Evolutionary conservation across 1,284 basidiomycete species (phyloP).

Genomic region (Heterobasidion parviporum): DNA sequence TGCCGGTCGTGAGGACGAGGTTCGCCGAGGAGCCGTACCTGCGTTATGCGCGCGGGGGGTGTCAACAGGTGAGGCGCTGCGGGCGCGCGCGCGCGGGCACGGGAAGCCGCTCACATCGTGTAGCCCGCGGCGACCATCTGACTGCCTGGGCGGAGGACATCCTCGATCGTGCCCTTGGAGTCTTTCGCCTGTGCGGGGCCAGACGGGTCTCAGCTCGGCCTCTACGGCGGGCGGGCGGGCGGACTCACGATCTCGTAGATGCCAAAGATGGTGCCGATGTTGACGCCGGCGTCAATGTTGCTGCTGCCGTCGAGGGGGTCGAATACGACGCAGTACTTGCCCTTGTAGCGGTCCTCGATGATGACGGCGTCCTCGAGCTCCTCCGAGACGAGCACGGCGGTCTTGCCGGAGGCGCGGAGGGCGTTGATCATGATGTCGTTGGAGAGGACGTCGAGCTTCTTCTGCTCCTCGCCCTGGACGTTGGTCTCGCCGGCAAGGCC

Average conservation of each 20-base stretch:
- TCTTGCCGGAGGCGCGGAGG: constrained; percentile 89
- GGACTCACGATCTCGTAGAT: constrained; percentile 82
- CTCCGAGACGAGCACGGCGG: constrained; percentile 94
- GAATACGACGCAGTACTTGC: constrained; percentile 95
- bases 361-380: constrained; percentile 91
- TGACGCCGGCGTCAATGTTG: constrained; percentile 99
- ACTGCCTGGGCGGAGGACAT: constrained; percentile 90
- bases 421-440: constrained; percentile 99
- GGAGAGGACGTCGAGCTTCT: constrained; percentile 96
- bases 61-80: neutral
- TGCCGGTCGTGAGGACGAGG: constrained; percentile 90
- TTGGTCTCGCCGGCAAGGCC: constrained; percentile 95
- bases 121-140: constrained; percentile 99
- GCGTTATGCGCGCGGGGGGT: neutral
- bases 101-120: constrained; percentile 63
- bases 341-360: constrained; percentile 71
- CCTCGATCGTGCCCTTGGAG: constrained; percentile 71
- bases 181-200: constrained; percentile 47
- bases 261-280: constrained; percentile 99
- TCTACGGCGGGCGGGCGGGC: neutral
- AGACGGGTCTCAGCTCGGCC: neutral
- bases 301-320: constrained; percentile 97
- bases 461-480: constrained; percentile 98
- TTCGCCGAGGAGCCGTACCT: constrained; percentile 99
- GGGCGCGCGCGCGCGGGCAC: constrained; percentile 2